phyloP scores from a whole-genome alignment of 208 protist species.

The Leishmania major region DNA sequence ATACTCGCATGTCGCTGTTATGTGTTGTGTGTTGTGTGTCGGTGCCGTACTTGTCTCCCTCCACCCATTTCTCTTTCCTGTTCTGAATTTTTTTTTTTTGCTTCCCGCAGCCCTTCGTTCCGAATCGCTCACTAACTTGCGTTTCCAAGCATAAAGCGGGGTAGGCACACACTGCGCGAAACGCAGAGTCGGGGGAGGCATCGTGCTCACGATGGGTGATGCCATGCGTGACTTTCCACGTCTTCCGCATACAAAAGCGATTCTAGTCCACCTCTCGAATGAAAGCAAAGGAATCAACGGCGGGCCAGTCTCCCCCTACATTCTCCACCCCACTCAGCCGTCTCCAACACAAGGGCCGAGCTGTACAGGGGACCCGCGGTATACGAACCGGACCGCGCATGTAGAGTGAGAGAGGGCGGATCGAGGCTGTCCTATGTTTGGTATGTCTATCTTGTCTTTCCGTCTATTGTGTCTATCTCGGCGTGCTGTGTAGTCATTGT shows the following conservation, averaged over 20 bases:
- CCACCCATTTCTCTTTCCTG: background rate
- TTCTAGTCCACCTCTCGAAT: too few species aligned
- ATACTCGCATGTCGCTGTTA: background rate
- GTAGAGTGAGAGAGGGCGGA: background rate
- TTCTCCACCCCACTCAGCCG: too few species aligned
- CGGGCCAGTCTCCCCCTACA: too few species aligned
- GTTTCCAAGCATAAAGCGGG: background rate
- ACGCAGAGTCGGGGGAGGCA: background rate
- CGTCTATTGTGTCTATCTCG: background rate
- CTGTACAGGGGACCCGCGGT: too few species aligned
- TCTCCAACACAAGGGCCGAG: too few species aligned
- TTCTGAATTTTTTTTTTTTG: constrained; percentile 4
- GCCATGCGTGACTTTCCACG: too few species aligned
- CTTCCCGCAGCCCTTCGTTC: background rate
- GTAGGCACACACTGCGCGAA: too few species aligned
- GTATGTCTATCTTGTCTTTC: background rate
- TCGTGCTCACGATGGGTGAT: too few species aligned
- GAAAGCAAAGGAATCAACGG: too few species aligned
- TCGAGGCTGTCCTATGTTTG: background rate
- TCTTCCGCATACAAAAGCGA: too few species aligned
- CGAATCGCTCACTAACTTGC: background rate
- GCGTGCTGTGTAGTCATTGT: background rate
- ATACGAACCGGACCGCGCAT: background rate
- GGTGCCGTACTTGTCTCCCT: background rate
- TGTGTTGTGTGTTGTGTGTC: background rate